phyloP scores from a whole-genome alignment of 768 basidiomycete genomes.

The Agaricus sinodeliciosus region DNA sequence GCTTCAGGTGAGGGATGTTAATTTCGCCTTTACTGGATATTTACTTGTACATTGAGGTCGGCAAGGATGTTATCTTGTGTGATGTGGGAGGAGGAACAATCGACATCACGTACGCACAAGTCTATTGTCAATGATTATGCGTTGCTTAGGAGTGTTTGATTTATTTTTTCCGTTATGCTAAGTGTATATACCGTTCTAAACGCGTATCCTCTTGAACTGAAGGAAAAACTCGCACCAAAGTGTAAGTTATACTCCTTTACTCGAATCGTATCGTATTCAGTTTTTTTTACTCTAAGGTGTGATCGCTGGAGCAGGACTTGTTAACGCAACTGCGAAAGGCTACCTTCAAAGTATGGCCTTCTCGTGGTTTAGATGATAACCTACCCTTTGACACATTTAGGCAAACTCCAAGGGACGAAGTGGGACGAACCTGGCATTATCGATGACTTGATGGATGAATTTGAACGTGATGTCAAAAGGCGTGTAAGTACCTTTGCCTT shows the following conservation, averaged over 20 bases:
- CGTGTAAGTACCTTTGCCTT: neutral
- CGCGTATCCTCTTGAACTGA: neutral
- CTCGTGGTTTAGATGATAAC: neutral
- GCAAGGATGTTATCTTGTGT: neutral
- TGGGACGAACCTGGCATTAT: neutral
- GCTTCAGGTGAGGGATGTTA: neutral
- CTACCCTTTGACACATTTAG: neutral
- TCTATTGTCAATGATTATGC: neutral
- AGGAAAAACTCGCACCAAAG: constrained; percentile 1
- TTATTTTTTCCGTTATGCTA: neutral
- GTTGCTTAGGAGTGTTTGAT: neutral
- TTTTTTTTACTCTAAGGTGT: neutral
- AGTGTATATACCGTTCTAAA: neutral
- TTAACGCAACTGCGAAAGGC: neutral
- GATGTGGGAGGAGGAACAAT: constrained; percentile 4
- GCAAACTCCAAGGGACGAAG: neutral
- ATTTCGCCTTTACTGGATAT: neutral
- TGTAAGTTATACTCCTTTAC: neutral
- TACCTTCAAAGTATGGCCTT: neutral
- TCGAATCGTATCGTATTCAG: no score
- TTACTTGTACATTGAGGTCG: neutral
- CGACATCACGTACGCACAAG: neutral
- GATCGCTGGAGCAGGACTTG: neutral
- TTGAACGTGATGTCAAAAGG: neutral
- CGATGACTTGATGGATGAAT: neutral